Evolutionary conservation across 345 rosid genomes (phyloP), one percentile per base, ranked within the genome.

Genomic region (Euphorbia lathyris): DNA sequence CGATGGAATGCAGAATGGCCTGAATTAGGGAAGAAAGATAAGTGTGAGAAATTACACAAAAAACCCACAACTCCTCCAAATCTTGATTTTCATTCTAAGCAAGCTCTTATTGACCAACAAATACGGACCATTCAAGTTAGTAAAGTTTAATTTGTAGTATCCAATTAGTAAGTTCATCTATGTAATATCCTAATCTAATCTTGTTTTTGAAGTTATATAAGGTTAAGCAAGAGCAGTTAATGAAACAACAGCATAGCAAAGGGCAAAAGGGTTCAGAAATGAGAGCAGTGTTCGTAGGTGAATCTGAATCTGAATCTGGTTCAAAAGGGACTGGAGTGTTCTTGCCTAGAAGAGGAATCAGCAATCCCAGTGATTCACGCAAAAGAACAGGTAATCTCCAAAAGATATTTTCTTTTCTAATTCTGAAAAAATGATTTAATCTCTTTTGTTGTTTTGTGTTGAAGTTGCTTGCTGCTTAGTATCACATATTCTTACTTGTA

Each of bases 321-420:
- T 71, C 89, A 12, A 79, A 64, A 74, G 70, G 97, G 32, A 93
- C 98, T 0, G 98, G 98, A 26, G 98, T 93, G 61, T 93, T 93
- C 85, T 80, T 93, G 83, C 98, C 98, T 40, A 80, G 85, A 63
- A 69, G 79, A 63, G 70, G 79, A 36, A 81, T 63, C 19, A 72
- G 75, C 61, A 72, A 82, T 17, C 62, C 82, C 67, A 32, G 66
- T 58, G 83, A 86, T 48, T 61, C 93, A 67, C 88, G 81, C 77
- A 86, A 81, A 75, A 90, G 85, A 81, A 91, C 51, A 12, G 13
- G 96, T 89, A 77, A 58, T 38, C 7, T 19, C 3, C 10, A 26
- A 43, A 34, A 17, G 26, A 19, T 25, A 34, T 30, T 23, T 70
- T 62, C 32, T 6, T 51, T 61, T 40, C 38, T 48, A 57, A 58